These are phyloP conservation scores for Aechmea fasciata DNA, from an alignment of 176 grass and related monocot genomes.

Conservation along the genomic window DNA sequence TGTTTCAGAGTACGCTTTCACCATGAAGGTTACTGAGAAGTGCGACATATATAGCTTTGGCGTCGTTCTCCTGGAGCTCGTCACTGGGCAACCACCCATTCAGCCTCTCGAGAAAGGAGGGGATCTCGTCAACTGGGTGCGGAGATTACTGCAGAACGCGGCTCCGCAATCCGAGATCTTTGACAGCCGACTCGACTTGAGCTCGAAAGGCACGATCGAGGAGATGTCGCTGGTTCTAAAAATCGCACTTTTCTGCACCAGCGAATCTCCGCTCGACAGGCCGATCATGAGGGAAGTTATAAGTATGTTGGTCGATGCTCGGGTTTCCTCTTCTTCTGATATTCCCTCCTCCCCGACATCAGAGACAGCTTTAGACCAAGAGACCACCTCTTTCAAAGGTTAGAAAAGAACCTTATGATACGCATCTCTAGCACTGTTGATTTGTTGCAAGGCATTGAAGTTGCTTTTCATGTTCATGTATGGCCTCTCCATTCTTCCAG, in stretches of 20 bases:
- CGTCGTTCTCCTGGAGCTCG: constrained; percentile 78
- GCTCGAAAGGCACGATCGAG: constrained; percentile 45
- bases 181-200: constrained; percentile 53
- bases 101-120: constrained; percentile 95
- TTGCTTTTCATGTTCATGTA: too few relatives aligned
- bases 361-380: constrained; percentile 24
- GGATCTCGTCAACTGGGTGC: constrained; percentile 92
- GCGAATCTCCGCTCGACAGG: constrained; percentile 69
- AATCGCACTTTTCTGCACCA: constrained; percentile 91
- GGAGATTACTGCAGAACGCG: constrained; percentile 38
- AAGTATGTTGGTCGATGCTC: constrained; percentile 76
- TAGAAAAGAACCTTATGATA: neutral
- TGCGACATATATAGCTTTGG: constrained; percentile 90
- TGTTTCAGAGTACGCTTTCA: constrained; percentile 90
- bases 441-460: too few relatives aligned
- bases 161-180: constrained; percentile 40
- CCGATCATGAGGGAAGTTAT: constrained; percentile 95
- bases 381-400: constrained; percentile 21
- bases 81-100: constrained; percentile 79
- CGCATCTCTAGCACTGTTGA: too few relatives aligned
- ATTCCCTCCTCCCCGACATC: constrained; percentile 49
- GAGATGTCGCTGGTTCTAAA: constrained; percentile 82
- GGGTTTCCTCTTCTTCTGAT: constrained; percentile 36
- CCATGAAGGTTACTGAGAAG: constrained; percentile 98
- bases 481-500: too few relatives aligned